Conservation (phyloP, 2,329 filamentous ascomycete species). For the Colletotrichum sp. region DNA sequence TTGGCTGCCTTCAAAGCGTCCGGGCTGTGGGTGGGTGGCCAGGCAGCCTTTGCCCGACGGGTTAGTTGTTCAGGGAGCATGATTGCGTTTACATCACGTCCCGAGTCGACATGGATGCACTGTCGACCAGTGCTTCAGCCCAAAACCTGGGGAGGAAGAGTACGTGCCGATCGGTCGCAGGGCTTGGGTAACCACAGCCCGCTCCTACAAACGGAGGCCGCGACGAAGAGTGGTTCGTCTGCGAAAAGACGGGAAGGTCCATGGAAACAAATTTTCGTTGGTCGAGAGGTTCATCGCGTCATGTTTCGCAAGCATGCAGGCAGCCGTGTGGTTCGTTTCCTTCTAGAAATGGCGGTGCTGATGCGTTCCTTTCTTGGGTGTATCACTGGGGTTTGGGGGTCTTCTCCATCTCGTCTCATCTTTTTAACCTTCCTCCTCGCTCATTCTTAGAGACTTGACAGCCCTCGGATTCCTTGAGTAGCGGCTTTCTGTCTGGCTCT, state of each 20-base stretch:
- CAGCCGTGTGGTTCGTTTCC: not conserved
- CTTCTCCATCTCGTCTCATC: slow-evolving; percentile 9
- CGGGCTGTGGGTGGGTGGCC: not conserved
- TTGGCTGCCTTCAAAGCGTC: not conserved
- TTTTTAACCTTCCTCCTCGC: slow-evolving; percentile 1
- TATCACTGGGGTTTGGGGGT: not conserved
- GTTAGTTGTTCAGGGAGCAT: not conserved
- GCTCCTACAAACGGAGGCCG: not conserved
- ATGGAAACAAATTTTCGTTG: not conserved
- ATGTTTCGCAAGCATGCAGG: not conserved
- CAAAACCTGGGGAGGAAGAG: not conserved
- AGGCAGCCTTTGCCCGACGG: not conserved
- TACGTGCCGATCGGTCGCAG: not conserved
- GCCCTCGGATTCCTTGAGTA: not conserved
- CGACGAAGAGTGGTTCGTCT: not conserved
- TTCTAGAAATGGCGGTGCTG: not conserved
- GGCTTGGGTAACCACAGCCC: not conserved
- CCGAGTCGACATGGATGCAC: not conserved
- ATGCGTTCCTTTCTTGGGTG: not conserved
- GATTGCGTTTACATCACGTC: not conserved
- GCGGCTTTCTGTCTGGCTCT: not conserved
- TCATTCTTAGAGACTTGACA: not conserved
- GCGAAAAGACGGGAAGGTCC: not conserved
- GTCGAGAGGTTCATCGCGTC: not conserved
- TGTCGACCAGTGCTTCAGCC: not conserved